Conservation (phyloP, 176 grass and related monocot genomes). For the Lolium perenne region DNA sequence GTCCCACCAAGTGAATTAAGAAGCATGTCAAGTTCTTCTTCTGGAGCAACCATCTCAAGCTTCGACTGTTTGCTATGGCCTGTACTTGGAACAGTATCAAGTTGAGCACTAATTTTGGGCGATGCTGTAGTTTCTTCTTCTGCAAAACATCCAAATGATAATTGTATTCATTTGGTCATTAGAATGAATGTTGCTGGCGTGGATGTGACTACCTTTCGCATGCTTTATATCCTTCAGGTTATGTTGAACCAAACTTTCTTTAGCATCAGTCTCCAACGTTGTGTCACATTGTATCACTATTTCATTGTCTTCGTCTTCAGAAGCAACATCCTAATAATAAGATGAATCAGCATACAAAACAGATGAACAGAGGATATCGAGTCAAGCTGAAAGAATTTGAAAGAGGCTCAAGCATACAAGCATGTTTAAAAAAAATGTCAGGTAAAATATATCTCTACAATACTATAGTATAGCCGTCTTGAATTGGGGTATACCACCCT, state of each 20-base stretch:
- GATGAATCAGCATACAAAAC: constrained; percentile 21
- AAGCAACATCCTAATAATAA: constrained; percentile 37
- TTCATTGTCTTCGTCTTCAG: constrained; percentile 38
- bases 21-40: constrained; percentile 76
- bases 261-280: constrained; percentile 33
- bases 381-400: neutral
- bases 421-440: constrained; percentile 11
- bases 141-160: constrained; percentile 32
- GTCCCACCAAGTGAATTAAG: constrained; percentile 61
- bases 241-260: constrained; percentile 30
- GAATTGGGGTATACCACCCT: too few species aligned
- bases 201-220: constrained; percentile 21
- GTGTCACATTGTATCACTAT: constrained; percentile 36
- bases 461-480: too few species aligned
- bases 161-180: constrained; percentile 19
- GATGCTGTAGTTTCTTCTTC: constrained; percentile 22
- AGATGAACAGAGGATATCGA: constrained; percentile 10
- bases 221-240: constrained; percentile 8
- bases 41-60: constrained; percentile 53
- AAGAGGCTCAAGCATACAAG: constrained; percentile 19
- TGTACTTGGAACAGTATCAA: constrained; percentile 21
- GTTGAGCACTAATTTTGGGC: neutral
- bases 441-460: neutral
- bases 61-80: constrained; percentile 14
- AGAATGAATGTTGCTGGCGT: constrained; percentile 8